Conservation (phyloP, 352 stramenopile species). For the Globisporangium uncinulatum region DNA sequence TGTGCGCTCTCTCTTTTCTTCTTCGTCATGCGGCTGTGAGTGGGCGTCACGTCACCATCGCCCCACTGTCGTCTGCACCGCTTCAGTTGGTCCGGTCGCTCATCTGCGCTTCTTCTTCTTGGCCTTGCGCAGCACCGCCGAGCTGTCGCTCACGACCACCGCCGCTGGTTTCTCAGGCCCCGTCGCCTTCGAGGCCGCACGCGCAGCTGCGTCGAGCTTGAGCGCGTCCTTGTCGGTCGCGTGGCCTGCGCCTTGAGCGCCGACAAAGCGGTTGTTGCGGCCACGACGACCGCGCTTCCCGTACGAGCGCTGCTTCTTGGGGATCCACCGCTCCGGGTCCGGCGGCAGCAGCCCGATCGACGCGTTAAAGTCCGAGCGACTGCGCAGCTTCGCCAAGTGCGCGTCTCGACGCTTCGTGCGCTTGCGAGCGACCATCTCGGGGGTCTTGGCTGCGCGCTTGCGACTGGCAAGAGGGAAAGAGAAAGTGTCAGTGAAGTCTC, state of each 20-base stretch:
- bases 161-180: slow-evolving; percentile 43
- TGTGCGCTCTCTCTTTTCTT: no score
- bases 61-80: no score
- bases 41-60: no score
- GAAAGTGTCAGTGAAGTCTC: slow-evolving; percentile 5
- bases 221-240: slow-evolving; percentile 74
- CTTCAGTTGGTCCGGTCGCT: slow-evolving; percentile 3
- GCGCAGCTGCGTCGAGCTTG: slow-evolving; percentile 77
- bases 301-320: slow-evolving; percentile 80
- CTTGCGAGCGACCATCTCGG: slow-evolving; percentile 66
- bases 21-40: no score
- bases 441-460: slow-evolving; percentile 68
- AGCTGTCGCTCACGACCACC: slow-evolving; percentile 47
- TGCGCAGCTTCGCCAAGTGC: slow-evolving; percentile 50
- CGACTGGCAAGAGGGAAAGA: slow-evolving; percentile 23
- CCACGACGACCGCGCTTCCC: slow-evolving; percentile 67
- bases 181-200: slow-evolving; percentile 61
- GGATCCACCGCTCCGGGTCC: slow-evolving; percentile 81
- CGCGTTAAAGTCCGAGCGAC: slow-evolving; percentile 69
- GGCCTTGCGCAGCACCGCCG: slow-evolving; percentile 69
- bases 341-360: slow-evolving; percentile 71
- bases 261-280: slow-evolving; percentile 72
- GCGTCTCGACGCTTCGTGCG: slow-evolving; percentile 61
- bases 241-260: slow-evolving; percentile 73
- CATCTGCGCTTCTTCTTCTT: slow-evolving; percentile 87